Base-by-base conservation (phyloP, 805 yeast genomes). In the Saccharomycopsis fodiens region DNA sequence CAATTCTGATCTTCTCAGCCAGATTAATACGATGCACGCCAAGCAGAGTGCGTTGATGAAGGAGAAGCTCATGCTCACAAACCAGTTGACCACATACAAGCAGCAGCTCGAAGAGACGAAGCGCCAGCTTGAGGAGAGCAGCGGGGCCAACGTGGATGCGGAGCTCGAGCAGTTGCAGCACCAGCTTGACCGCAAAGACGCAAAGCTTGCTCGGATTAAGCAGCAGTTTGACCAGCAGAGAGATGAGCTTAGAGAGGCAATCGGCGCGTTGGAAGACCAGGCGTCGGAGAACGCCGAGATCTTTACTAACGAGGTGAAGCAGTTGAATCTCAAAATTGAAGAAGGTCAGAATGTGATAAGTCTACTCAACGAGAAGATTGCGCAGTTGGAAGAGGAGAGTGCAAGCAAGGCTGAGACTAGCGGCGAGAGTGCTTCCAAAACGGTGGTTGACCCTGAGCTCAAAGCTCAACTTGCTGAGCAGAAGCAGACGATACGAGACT, bases 241-340 rank as follows among this genome's bases (percentile, higher is more conserved):
- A 23, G 73, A 70, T 39, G 84, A 80, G 55, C 66, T 82, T 63
- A 59, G 81, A 39, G 76, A 73, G 41, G 78, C 76, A 15, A 68
- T 80, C 41, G 80, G 74, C 48, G 62, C 75, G 37, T 66, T 80
- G 58, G 74, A 76, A 37, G 58, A 63, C 27, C 76, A 78, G 35
- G 77, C 78, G 31, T 71, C 68, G 41, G 82, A 78, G 48, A 76
- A 73, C 47, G 82, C 74, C 49, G 56, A 58, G 17, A 60, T 73
- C 29, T 78, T 72, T 54, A 64, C 68, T 41, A 59, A 62, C n/a
- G 73, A 74, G 50, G 60, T 78, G 41, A 59, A 59, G 31, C 71
- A 69, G 29, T 13, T 41, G 19, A 25, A 19, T 7, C 16, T 34
- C 25, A 19, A 40, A 41, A 25, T 2, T 16, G 41, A 13, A 25